phyloP scores from a whole-genome alignment of 371 early-diverging fungal species.

The Capniomyces stellatus region DNA sequence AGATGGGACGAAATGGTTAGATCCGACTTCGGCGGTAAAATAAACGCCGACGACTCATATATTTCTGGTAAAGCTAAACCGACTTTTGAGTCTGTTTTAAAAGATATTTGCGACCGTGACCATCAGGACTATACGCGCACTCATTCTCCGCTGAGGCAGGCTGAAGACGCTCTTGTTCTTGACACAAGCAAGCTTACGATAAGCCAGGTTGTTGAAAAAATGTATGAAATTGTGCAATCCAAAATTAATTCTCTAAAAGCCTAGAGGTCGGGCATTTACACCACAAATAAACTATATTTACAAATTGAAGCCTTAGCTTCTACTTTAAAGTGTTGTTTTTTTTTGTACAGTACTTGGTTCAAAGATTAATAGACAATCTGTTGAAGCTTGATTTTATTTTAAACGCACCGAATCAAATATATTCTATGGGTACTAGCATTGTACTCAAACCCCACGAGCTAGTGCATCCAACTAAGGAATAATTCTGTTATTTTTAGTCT shows the following conservation, averaged over 20 bases:
- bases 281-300: not conserved
- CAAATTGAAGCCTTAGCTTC: not conserved
- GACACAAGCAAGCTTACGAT: slow-evolving; percentile 61
- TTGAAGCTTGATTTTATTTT: not conserved
- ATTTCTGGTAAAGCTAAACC: not conserved
- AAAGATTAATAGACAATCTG: not conserved
- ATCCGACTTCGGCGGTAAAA: no score
- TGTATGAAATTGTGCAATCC: not conserved
- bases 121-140: slow-evolving; percentile 50
- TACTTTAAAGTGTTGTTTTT: not conserved
- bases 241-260: not conserved
- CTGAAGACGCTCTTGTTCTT: slow-evolving; percentile 62
- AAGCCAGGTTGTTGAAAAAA: slow-evolving; percentile 26
- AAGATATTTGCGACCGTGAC: slow-evolving; percentile 54
- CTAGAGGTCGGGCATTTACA: no score
- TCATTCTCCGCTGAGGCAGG: slow-evolving; percentile 59
- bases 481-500: not conserved
- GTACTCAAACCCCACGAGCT: not conserved
- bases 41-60: slow-evolving; percentile 1
- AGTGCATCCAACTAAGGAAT: not conserved
- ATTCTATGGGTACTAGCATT: not conserved
- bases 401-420: not conserved
- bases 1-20: slow-evolving; percentile 42
- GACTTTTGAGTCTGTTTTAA: slow-evolving; percentile 32
- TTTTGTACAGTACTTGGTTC: not conserved